Conservation (phyloP, 2,329 filamentous ascomycete genomes). For the Pseudopyrenochaeta lycopersici region DNA sequence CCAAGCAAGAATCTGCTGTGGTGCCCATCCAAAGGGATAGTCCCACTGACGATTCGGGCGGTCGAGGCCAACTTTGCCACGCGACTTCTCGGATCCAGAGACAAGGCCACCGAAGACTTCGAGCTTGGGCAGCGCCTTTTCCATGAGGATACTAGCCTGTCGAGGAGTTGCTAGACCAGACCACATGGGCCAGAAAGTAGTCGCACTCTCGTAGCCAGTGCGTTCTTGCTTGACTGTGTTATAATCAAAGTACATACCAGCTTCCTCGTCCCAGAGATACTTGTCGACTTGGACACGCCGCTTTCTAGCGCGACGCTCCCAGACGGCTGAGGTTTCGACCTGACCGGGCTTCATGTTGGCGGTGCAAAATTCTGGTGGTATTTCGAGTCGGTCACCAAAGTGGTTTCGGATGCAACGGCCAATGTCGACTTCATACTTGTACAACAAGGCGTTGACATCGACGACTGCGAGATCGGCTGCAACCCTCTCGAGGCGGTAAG, state of each 20-base stretch:
- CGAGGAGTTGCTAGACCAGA: conserved; percentile 85
- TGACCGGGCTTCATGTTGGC: conserved; percentile 71
- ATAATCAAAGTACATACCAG: conserved; percentile 98
- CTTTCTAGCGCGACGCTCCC: conserved; percentile 88
- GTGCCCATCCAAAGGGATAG: conserved; percentile 97
- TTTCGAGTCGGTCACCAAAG: conserved; percentile 82
- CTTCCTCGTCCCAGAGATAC: conserved; percentile 89
- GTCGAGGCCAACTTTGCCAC: conserved; percentile 79
- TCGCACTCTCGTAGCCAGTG: conserved; percentile 86
- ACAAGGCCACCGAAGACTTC: conserved; percentile 88
- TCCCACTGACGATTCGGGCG: conserved; percentile 98
- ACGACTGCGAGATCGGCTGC: conserved; percentile 86
- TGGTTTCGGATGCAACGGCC: conserved; percentile 82
- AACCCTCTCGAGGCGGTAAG: conserved; percentile 88
- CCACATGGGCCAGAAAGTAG: conserved; percentile 98
- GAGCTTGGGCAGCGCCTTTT: conserved; percentile 83
- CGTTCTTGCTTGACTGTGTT: conserved; percentile 83
- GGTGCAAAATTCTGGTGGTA: conserved; percentile 83
- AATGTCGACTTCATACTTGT: conserved; percentile 97
- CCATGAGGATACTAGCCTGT: conserved; percentile 85
- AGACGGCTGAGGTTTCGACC: conserved; percentile 82
- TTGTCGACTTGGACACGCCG: conserved; percentile 89
- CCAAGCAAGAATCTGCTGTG: conserved; percentile 98
- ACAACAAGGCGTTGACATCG: conserved; percentile 91
- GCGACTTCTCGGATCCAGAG: conserved; percentile 88